These are phyloP conservation scores for Metschnikowia vanudenii DNA, from an alignment of 805 yeast genomes.

Conservation along the genomic window DNA sequence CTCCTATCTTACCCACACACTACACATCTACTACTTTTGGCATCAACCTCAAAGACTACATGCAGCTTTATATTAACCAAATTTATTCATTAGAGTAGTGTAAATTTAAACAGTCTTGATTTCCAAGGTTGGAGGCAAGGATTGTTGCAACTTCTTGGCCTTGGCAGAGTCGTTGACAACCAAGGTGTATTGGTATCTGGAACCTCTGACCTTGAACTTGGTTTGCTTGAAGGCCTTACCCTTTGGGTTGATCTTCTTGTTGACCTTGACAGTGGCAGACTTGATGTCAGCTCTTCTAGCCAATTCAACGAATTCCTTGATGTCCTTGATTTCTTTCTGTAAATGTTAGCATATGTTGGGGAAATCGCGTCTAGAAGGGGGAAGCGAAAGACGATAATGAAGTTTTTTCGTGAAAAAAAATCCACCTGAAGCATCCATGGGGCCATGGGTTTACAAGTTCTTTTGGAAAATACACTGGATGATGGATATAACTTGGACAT, in stretches of 20 bases:
- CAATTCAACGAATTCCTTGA: slow-evolving; percentile 95
- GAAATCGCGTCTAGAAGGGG: no score
- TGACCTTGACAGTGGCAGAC: slow-evolving; percentile 91
- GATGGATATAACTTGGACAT: no score
- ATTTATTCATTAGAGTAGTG: slow-evolving; percentile 12
- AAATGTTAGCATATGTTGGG: slow-evolving; percentile 15
- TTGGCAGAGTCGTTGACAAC: slow-evolving; percentile 92
- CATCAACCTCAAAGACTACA: no score
- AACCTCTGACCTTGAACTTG: slow-evolving; percentile 98
- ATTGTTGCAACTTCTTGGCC: slow-evolving; percentile 96
- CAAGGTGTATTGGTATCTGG: slow-evolving; percentile 91
- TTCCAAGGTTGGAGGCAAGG: slow-evolving; percentile 91
- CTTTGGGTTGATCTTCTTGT: slow-evolving; percentile 74
- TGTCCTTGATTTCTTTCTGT: slow-evolving; percentile 83
- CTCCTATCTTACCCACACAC: no score
- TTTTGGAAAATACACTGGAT: no score
- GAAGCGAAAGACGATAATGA: no score
- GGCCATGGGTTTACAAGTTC: no score
- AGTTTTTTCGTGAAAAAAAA: no score
- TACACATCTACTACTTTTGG: no score
- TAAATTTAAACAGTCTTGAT: slow-evolving; percentile 48
- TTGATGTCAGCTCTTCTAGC: slow-evolving; percentile 95
- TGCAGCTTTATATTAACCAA: no score
- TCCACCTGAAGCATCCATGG: no score
- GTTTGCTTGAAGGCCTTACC: slow-evolving; percentile 89